phyloP scores from a whole-genome alignment of 768 basidiomycete species.

The Lactarius sanguifluus region DNA sequence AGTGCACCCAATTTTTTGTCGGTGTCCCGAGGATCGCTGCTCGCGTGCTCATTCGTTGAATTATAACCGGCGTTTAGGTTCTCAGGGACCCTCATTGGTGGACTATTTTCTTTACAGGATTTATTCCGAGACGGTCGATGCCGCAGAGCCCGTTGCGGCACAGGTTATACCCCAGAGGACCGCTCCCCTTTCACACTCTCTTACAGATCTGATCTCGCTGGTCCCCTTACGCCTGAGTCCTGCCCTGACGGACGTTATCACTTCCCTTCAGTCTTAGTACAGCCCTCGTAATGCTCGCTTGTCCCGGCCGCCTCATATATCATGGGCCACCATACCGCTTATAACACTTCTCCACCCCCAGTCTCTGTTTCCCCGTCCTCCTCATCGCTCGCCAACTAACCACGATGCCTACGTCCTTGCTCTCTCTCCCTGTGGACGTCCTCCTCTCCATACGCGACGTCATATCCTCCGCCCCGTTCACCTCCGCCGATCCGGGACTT shows the following conservation, averaged over 20 bases:
- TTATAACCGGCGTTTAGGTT: conserved; percentile 14
- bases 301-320: conserved; percentile 12
- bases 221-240: conserved; percentile 18
- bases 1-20: neutral
- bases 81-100: conserved; percentile 1
- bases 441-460: conserved; percentile 30
- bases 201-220: conserved; percentile 22
- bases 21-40: conserved; percentile 2
- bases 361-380: conserved; percentile 2
- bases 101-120: neutral
- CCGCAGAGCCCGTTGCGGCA: conserved; percentile 17
- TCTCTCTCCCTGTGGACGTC: conserved; percentile 28
- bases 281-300: conserved; percentile 17
- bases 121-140: neutral
- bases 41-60: neutral
- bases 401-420: conserved; percentile 15
- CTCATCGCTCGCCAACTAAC: neutral
- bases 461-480: conserved; percentile 25
- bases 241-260: conserved; percentile 24
- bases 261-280: conserved; percentile 12
- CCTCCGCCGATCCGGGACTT: conserved; percentile 18
- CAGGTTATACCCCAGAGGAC: conserved; percentile 14
- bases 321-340: conserved; percentile 9
- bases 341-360: conserved; percentile 17
- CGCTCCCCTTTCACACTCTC: neutral